A percentile compares a stretch with the other conserved stretches of the same genome.
phyloP scores from a whole-genome alignment of 192 early-diverging fungal genomes.

The Geranomyces michiganensis region DNA sequence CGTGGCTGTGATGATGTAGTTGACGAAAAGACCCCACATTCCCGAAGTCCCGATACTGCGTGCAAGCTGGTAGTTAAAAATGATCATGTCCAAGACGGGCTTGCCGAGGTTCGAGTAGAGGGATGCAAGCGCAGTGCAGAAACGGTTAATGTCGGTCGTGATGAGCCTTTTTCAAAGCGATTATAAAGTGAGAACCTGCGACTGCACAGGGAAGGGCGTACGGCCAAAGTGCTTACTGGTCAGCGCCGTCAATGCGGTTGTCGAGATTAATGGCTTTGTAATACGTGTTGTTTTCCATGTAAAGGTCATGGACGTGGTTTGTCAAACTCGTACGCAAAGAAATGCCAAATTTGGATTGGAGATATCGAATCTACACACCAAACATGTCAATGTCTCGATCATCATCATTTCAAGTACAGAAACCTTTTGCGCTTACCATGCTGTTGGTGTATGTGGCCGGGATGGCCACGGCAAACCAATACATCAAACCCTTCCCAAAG shows the following conservation, averaged over 20 bases:
- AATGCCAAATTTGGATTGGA: conserved; percentile 57
- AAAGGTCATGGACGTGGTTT: conserved; percentile 81
- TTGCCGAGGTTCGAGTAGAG: conserved; percentile 94
- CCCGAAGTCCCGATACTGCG: conserved; percentile 81
- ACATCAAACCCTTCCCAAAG: conserved; percentile 80
- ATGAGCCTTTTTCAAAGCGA: conserved; percentile 29
- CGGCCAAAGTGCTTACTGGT: conserved; percentile 59
- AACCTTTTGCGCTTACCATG: conserved; percentile 69
- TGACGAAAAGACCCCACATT: conserved; percentile 76
- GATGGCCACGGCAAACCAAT: conserved; percentile 93
- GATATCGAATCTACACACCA: conserved; percentile 20
- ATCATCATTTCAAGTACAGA: neutral
- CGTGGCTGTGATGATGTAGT: conserved; percentile 75
- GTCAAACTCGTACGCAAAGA: conserved; percentile 67
- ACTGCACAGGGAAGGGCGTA: neutral
- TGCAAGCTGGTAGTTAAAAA: conserved; percentile 90
- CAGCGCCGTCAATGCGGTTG: conserved; percentile 87
- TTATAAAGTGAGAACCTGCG: neutral
- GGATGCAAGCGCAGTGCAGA: conserved; percentile 83
- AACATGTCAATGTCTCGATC: too few species aligned
- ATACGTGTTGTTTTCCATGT: conserved; percentile 89
- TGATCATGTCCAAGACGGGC: conserved; percentile 92
- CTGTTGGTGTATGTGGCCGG: conserved; percentile 97
- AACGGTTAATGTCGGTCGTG: conserved; percentile 89
- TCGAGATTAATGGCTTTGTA: conserved; percentile 94